A percentile compares a stretch with the other conserved stretches of the same genome.
phyloP scores from a whole-genome alignment of 306 rosid species.

The Albizia julibrissin region DNA sequence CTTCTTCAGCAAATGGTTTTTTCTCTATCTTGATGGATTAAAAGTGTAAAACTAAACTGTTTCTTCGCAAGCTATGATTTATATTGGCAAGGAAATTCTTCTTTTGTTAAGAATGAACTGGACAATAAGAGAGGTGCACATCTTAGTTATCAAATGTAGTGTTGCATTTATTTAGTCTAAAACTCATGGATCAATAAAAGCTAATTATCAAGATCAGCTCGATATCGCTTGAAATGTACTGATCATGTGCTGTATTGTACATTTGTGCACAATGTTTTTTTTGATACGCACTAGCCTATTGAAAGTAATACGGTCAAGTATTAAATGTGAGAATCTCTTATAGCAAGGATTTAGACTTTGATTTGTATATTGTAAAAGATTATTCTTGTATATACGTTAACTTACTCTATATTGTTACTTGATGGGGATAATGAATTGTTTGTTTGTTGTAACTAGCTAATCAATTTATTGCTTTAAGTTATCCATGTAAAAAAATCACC shows the following conservation, averaged over 20 bases:
- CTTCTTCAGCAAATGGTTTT: not conserved
- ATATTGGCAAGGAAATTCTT: not conserved
- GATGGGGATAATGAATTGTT: not conserved
- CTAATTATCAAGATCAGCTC: not conserved
- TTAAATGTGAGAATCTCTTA: too few species aligned
- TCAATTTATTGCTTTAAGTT: not conserved
- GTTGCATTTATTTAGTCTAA: not conserved
- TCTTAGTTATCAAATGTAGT: constrained; percentile 6
- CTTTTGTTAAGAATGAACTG: constrained; percentile 26
- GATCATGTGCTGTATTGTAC: not conserved
- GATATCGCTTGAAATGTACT: not conserved
- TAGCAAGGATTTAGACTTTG: too few species aligned
- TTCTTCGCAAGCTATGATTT: not conserved
- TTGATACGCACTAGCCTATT: too few species aligned
- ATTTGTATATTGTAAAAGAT: too few species aligned
- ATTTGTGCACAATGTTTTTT: too few species aligned
- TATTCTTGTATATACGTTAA: too few species aligned
- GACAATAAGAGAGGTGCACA: not conserved
- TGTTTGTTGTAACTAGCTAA: too few species aligned
- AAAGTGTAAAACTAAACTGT: not conserved
- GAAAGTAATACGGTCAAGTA: too few species aligned
- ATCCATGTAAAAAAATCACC: not conserved
- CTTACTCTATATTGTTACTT: not conserved
- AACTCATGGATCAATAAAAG: not conserved
- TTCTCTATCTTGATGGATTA: not conserved